Evolutionary conservation across 345 rosid genomes (phyloP).

Genomic region (Camelina sativa): DNA sequence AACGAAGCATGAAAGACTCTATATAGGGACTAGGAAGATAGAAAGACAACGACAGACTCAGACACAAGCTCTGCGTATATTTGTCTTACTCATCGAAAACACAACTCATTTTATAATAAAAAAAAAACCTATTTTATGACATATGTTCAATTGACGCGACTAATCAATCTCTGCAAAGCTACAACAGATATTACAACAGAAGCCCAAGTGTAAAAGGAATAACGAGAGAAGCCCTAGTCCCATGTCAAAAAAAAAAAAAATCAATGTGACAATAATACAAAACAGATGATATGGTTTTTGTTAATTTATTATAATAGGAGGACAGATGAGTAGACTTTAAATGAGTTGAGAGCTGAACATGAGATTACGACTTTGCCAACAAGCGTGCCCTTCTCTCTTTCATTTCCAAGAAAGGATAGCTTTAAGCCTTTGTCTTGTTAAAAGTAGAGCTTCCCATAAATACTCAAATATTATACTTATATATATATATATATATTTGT

Average conservation of each 20-base stretch:
- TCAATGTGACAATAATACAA: slow-evolving; percentile 1
- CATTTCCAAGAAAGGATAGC: slow-evolving; percentile 82
- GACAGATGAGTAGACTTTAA: slow-evolving; percentile 27
- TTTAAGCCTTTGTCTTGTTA: slow-evolving; percentile 57
- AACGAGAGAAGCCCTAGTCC: slow-evolving; percentile 37
- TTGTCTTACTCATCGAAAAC: slow-evolving; percentile 30
- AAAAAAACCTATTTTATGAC: not conserved
- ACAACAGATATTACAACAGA: slow-evolving; percentile 15
- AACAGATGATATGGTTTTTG: slow-evolving; percentile 25
- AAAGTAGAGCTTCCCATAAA: slow-evolving; percentile 59
- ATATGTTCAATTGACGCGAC: slow-evolving; percentile 41
- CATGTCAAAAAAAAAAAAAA: slow-evolving; percentile 6
- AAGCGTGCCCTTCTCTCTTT: slow-evolving; percentile 65
- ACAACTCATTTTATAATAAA: not conserved
- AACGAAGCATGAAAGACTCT: slow-evolving; percentile 39
- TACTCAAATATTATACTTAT: slow-evolving; percentile 26
- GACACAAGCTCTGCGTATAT: slow-evolving; percentile 44
- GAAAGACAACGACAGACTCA: slow-evolving; percentile 44
- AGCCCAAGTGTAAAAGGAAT: slow-evolving; percentile 40
- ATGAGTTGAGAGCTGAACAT: slow-evolving; percentile 39
- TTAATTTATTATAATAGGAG: slow-evolving; percentile 15
- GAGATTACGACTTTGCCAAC: slow-evolving; percentile 46
- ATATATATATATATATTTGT: not conserved
- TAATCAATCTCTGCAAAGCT: slow-evolving; percentile 44
- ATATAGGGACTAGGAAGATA: slow-evolving; percentile 44